These are phyloP conservation scores for Colletotrichum gigasporum DNA, from an alignment of 2,329 filamentous ascomycete species.

Conservation along the genomic window DNA sequence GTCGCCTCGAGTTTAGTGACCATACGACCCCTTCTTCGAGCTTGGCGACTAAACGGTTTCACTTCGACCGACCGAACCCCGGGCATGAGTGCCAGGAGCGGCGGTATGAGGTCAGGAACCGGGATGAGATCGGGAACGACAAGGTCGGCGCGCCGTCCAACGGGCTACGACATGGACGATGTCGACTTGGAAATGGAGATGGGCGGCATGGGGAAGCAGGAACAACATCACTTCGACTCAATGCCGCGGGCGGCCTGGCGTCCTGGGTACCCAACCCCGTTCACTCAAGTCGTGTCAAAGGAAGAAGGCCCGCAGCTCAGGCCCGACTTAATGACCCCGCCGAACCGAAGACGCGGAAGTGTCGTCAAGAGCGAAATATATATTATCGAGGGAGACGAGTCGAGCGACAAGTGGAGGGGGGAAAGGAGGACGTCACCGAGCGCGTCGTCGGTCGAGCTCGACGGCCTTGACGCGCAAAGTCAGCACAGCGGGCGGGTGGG, in stretches of 20 bases:
- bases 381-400: constrained; percentile 44
- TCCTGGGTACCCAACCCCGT: not conserved
- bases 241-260: not conserved
- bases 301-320: not conserved
- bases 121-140: constrained; percentile 43
- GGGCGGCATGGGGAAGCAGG: constrained; percentile 4
- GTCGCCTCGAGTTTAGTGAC: constrained; percentile 63
- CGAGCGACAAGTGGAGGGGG: constrained; percentile 21
- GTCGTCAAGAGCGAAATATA: constrained; percentile 45
- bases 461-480: constrained; percentile 35
- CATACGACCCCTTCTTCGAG: constrained; percentile 62
- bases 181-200: constrained; percentile 47
- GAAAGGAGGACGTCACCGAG: constrained; percentile 38
- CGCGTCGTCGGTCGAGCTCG: constrained; percentile 34
- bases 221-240: not conserved
- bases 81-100: constrained; percentile 36
- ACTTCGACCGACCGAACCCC: constrained; percentile 48
- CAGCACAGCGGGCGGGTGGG: constrained; percentile 34
- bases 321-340: not conserved
- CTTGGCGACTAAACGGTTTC: constrained; percentile 58
- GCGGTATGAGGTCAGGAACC: constrained; percentile 41
- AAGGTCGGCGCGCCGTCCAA: constrained; percentile 39
- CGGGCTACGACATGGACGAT: constrained; percentile 47
- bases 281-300: not conserved
- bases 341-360: not conserved